Conservation (phyloP, 345 rosid genomes). For the Eucalyptus victrix region DNA sequence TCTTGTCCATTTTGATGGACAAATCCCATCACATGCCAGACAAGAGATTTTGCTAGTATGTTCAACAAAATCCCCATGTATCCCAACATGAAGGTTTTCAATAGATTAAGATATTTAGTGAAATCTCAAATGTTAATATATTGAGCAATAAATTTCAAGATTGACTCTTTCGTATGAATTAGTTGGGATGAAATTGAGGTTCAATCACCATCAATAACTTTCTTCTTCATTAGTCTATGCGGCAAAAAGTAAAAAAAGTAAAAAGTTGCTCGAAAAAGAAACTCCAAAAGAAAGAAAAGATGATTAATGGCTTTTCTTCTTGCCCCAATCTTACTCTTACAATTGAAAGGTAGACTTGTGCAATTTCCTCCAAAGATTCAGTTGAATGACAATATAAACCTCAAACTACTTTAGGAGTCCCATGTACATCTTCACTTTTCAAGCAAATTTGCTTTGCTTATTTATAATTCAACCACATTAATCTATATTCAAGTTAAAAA, state of each 20-base stretch:
- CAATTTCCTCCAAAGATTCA: neutral
- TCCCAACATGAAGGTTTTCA: fast-evolving
- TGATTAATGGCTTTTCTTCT: neutral
- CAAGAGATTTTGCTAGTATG: neutral
- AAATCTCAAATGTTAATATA: neutral
- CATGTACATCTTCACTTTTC: neutral
- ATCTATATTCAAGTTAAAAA: neutral
- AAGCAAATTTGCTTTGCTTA: neutral
- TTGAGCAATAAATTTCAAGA: neutral
- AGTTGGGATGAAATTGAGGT: too few species aligned
- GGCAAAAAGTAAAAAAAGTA: neutral
- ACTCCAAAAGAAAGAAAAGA: neutral
- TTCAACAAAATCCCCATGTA: too few species aligned
- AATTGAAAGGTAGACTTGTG: neutral
- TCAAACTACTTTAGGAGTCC: neutral
- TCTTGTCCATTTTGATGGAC: neutral
- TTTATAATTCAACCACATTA: neutral
- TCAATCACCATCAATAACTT: neutral
- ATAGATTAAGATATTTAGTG: neutral
- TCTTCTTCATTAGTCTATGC: neutral
- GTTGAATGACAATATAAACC: neutral
- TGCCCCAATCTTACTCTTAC: neutral
- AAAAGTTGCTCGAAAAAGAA: too few species aligned
- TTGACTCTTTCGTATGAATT: neutral
- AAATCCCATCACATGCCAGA: neutral